Percentiles rank a stretch among this genome's conserved stretches.
phyloP scores from a whole-genome alignment of 495 filamentous ascomycete genomes.

The Trichoderma virens region DNA sequence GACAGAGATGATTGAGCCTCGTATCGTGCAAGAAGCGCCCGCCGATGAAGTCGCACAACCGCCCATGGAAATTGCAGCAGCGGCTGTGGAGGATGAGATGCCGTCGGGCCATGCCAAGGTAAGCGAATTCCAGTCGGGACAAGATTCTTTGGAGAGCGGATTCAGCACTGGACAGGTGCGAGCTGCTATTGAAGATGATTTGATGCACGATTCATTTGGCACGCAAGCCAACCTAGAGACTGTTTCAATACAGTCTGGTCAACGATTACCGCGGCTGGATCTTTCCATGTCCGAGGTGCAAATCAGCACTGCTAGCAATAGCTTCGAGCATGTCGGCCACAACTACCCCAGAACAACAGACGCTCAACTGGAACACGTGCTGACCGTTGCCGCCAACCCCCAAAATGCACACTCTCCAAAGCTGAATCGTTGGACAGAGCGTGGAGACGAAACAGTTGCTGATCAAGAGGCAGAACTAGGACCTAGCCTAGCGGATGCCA shows the following conservation, averaged over 20 bases:
- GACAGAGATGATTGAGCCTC: conserved; percentile 38
- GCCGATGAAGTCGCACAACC: neutral
- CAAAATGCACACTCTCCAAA: neutral
- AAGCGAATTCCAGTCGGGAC: neutral
- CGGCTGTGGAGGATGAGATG: neutral
- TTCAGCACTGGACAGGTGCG: neutral
- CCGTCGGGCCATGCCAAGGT: neutral
- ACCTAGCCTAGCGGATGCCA: neutral
- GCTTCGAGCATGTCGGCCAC: neutral
- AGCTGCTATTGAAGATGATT: neutral
- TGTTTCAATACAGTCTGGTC: neutral
- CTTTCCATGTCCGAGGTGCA: neutral
- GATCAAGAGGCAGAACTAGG: conserved; percentile 4
- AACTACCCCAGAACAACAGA: neutral
- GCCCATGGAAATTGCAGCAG: neutral
- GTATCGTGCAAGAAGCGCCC: conserved; percentile 27
- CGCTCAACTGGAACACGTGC: neutral
- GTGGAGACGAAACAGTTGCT: neutral
- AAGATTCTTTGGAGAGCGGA: neutral
- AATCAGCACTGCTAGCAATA: conserved; percentile 3
- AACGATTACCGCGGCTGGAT: neutral
- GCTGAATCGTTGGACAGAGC: neutral
- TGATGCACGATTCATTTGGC: conserved; percentile 3
- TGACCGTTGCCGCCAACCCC: neutral
- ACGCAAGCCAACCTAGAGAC: neutral